Evolutionary conservation across 2,329 filamentous ascomycete genomes (phyloP).

Genomic region (Cladosporium oxysporum): DNA sequence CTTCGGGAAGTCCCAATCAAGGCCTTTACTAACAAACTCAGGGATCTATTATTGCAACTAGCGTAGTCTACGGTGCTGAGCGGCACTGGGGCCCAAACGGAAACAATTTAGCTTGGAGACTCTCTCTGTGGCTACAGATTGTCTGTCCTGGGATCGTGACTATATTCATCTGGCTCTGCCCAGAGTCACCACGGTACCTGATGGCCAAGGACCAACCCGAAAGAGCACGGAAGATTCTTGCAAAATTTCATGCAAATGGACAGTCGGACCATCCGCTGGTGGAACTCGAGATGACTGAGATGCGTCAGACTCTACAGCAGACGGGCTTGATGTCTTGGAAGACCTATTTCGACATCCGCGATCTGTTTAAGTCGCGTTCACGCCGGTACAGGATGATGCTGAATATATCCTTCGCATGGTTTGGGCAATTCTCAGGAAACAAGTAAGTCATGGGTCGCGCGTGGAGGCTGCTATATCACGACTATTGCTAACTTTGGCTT

Average conservation of each 20-base stretch:
- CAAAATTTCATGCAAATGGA: slow-evolving; percentile 49
- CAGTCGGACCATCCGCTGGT: slow-evolving; percentile 50
- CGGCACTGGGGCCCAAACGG: slow-evolving; percentile 28
- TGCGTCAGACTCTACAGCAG: slow-evolving; percentile 5
- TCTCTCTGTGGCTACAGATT: slow-evolving; percentile 32
- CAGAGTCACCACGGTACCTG: slow-evolving; percentile 51
- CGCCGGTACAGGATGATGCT: slow-evolving; percentile 51
- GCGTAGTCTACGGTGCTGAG: slow-evolving; percentile 35
- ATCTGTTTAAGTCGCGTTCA: slow-evolving; percentile 51
- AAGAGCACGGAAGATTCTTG: slow-evolving; percentile 47
- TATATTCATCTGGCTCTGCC: slow-evolving; percentile 45
- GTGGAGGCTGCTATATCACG: neutral
- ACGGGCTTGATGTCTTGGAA: slow-evolving; percentile 34
- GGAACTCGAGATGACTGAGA: slow-evolving; percentile 38
- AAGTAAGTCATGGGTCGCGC: neutral
- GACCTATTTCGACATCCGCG: slow-evolving; percentile 49
- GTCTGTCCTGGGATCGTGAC: slow-evolving; percentile 28
- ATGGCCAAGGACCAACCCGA: slow-evolving; percentile 49
- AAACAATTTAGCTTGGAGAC: slow-evolving; percentile 47
- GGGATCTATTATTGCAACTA: slow-evolving; percentile 51
- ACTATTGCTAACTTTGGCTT: neutral
- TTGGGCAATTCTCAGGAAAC: slow-evolving; percentile 44
- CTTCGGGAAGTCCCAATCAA: neutral
- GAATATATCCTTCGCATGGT: slow-evolving; percentile 45
- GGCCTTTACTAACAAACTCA: neutral